Percentiles rank a stretch among this genome's conserved stretches.
phyloP scores from a whole-genome alignment of 2,329 filamentous ascomycete species.

The Beauveria australis region DNA sequence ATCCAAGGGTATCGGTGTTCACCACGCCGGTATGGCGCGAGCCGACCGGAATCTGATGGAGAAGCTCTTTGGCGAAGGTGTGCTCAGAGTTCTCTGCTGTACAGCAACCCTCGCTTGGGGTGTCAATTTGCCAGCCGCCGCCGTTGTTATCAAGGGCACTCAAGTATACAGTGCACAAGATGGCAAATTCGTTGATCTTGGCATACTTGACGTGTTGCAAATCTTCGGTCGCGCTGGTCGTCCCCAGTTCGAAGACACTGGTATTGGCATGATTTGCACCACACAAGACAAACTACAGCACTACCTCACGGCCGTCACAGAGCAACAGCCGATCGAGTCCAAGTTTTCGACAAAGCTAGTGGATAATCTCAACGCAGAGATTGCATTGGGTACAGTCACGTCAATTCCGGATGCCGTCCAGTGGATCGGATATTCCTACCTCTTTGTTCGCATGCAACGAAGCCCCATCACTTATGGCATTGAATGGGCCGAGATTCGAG shows the following conservation, averaged over 20 bases:
- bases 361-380: slow-evolving; percentile 94
- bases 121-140: slow-evolving; percentile 94
- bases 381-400: slow-evolving; percentile 87
- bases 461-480: slow-evolving; percentile 92
- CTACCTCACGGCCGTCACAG: slow-evolving; percentile 86
- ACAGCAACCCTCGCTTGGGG: slow-evolving; percentile 97
- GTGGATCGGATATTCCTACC: slow-evolving; percentile 96
- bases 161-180: slow-evolving; percentile 95
- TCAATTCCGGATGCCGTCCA: slow-evolving; percentile 89
- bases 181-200: slow-evolving; percentile 91
- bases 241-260: slow-evolving; percentile 94
- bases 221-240: slow-evolving; percentile 98
- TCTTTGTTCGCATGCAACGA: slow-evolving; percentile 92
- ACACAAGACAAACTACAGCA: slow-evolving; percentile 89
- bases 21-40: slow-evolving; percentile 94
- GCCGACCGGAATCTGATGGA: slow-evolving; percentile 96
- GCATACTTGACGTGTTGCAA: slow-evolving; percentile 92
- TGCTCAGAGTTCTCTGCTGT: slow-evolving; percentile 97
- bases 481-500: slow-evolving; percentile 80
- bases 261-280: slow-evolving; percentile 97
- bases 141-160: slow-evolving; percentile 96
- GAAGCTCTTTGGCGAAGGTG: slow-evolving; percentile 77
- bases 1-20: slow-evolving; percentile 84
- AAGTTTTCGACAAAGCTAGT: slow-evolving; percentile 88
- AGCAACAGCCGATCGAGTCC: slow-evolving; percentile 96